Evolutionary conservation across 768 basidiomycete species (phyloP), one percentile per base, ranked within the genome.

Genomic region (Podaxis rugospora): DNA sequence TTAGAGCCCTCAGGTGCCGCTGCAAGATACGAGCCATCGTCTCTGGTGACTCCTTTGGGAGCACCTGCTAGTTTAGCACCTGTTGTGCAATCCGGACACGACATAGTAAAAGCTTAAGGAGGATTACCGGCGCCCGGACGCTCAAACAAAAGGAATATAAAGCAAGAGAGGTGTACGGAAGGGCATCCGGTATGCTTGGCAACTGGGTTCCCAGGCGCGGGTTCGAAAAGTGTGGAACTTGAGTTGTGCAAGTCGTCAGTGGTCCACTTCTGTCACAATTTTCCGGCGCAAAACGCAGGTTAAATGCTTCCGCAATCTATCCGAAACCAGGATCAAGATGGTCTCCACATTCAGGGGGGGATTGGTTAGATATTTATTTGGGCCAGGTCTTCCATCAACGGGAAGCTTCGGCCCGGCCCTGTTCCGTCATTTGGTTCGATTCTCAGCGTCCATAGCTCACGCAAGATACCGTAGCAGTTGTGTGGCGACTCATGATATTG

Each of bases 21-120:
- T 32, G 75, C 68, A 55, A 78, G 72, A 68, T 83, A 85, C 44
- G 80, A 75, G 18, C 75, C 76, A 9, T 69, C 67, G 9, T 74
- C 68, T 53, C 73, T 67, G 39, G 78, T 64, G 11, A 55, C 61
- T 14, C 84, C 83, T 0, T 66, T 71, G 1, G 82, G 81, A 55
- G 80, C 75, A 13, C 81, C 82, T 3, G 74, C 70, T 6, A 84
- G 72, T 23, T 76, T 63, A 37, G 68, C 72, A 3, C 83, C 82
- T 66, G 75, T 76, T 37, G 67, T 69, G 63, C 83, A 84, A 55
- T 82, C 71, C 23, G 75, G 75, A 42, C 78, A 78, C 60, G 70
- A 70, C 73, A 75, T 76, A 21, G 50, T 52, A 49, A 49, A 40
- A 53, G 35, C 35, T 14, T n/a, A 55, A 32, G 47, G 13, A 56